Evolutionary conservation across 2,329 filamentous ascomycete genomes (phyloP).

Genomic region (Albifimbria verrucaria): DNA sequence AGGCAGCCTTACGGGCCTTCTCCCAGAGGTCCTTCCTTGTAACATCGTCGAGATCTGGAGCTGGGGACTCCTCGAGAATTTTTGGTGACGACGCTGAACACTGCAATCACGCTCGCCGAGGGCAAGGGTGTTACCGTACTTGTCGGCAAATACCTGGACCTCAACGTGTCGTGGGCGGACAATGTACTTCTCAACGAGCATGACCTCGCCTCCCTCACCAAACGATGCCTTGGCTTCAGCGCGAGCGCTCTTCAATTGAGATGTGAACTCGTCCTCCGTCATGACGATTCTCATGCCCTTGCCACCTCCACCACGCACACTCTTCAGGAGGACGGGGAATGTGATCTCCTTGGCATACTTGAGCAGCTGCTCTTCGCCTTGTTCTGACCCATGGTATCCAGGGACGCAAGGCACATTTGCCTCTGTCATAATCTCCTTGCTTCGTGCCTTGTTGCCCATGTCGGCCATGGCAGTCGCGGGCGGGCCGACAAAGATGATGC

Average conservation of each 20-base stretch:
- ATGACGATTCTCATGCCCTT: constrained; percentile 81
- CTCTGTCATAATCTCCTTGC: constrained; percentile 93
- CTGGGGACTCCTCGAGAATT: constrained; percentile 85
- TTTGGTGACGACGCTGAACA: constrained; percentile 87
- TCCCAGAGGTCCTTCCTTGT: constrained; percentile 62
- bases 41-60: constrained; percentile 60
- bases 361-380: constrained; percentile 61
- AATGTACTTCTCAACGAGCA: constrained; percentile 83
- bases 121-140: constrained; percentile 73
- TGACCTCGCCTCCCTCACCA: constrained; percentile 73
- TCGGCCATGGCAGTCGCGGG: constrained; percentile 77
- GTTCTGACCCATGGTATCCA: constrained; percentile 87
- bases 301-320: constrained; percentile 75
- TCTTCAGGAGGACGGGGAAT: constrained; percentile 75
- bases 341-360: constrained; percentile 67
- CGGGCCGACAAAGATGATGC: constrained; percentile 91
- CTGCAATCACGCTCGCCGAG: constrained; percentile 87
- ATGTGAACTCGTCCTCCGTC: constrained; percentile 63
- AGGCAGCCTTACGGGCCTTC: constrained; percentile 61
- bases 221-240: constrained; percentile 77
- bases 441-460: constrained; percentile 91
- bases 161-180: constrained; percentile 79
- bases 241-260: constrained; percentile 68
- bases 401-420: constrained; percentile 97
- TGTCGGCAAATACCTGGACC: constrained; percentile 86